phyloP scores from a whole-genome alignment of 148 eudicot genomes.

The Pouteria glomerata region DNA sequence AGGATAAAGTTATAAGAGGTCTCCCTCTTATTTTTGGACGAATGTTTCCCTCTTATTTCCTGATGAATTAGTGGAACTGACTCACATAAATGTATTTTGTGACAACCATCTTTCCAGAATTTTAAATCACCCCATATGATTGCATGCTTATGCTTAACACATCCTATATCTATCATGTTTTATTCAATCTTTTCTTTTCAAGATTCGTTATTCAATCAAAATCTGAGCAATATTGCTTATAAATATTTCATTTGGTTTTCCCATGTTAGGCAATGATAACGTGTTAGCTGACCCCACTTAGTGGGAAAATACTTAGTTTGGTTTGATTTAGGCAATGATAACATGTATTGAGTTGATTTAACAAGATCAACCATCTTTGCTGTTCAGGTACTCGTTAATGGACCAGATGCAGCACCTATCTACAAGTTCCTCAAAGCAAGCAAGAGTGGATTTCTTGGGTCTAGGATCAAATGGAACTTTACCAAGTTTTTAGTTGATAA shows the following conservation, averaged over 20 bases:
- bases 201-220: neutral
- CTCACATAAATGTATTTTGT: neutral
- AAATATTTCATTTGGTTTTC: neutral
- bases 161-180: no score
- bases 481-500: conserved; percentile 76
- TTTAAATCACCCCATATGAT: no score
- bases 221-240: neutral
- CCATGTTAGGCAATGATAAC: neutral
- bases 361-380: neutral
- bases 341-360: no score
- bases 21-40: no score
- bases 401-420: conserved; percentile 51
- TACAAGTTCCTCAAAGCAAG: conserved; percentile 70
- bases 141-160: no score
- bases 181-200: neutral
- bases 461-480: conserved; percentile 83
- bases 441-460: conserved; percentile 45
- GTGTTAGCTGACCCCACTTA: no score
- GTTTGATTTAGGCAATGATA: no score
- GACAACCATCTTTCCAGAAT: neutral
- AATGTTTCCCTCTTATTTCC: neutral
- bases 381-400: conserved; percentile 62
- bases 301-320: no score
- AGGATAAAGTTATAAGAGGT: no score
- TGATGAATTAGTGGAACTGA: neutral